Evolutionary conservation across 2,329 filamentous ascomycete species (phyloP).

Genomic region (Pseudogymnoascus sp.): DNA sequence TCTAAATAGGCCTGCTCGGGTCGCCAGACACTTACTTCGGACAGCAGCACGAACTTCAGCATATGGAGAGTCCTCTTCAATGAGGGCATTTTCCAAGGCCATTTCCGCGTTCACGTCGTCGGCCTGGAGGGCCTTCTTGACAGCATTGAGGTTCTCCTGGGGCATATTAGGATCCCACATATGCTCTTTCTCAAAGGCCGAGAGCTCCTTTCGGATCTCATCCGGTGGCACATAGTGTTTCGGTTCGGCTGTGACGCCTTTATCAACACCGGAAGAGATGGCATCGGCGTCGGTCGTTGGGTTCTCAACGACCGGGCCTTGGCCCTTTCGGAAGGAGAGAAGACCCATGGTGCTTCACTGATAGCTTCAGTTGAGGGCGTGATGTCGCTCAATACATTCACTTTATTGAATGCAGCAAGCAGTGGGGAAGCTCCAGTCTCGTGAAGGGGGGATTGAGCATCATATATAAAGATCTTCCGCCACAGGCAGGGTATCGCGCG

Average conservation of each 20-base stretch:
- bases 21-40: constrained; percentile 49
- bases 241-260: not conserved
- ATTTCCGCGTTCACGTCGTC: constrained; percentile 30
- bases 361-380: not conserved
- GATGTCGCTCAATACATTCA: not conserved
- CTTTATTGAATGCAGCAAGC: not conserved
- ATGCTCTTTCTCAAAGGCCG: not conserved
- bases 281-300: not conserved
- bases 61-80: constrained; percentile 56
- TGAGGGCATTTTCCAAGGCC: constrained; percentile 34
- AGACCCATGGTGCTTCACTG: not conserved
- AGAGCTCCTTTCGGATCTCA: not conserved
- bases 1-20: constrained; percentile 39
- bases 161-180: constrained; percentile 23
- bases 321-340: not conserved
- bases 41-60: constrained; percentile 54
- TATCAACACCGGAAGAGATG: not conserved
- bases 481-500: not conserved
- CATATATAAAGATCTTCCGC: not conserved
- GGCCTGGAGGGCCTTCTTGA: constrained; percentile 17
- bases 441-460: not conserved
- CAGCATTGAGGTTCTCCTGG: constrained; percentile 18
- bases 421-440: not conserved
- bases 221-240: not conserved
- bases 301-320: not conserved